Evolutionary conservation across 352 stramenopile species (phyloP).

Genomic region (Phytophthora europaea): DNA sequence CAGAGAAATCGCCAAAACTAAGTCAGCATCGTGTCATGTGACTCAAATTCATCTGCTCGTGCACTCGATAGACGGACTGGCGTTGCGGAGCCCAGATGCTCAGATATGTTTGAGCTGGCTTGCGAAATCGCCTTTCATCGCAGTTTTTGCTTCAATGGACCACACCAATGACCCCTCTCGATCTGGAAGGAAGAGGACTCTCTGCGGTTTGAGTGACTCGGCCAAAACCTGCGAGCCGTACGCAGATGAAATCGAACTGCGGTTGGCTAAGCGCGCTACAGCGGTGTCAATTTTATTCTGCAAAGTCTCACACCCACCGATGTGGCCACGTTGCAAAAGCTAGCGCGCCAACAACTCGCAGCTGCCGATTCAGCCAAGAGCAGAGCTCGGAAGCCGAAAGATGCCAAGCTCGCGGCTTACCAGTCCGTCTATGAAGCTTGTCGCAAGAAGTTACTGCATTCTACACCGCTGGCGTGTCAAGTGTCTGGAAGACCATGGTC

Average conservation of each 20-base stretch:
- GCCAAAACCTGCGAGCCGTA: conserved; percentile 54
- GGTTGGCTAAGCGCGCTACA: conserved; percentile 39
- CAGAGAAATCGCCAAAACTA: conserved; percentile 39
- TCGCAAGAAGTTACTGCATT: conserved; percentile 62
- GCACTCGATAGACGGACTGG: conserved; percentile 64
- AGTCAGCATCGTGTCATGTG: conserved; percentile 15
- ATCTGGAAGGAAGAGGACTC: conserved; percentile 69
- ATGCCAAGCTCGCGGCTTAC: conserved; percentile 41
- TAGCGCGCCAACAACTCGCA: conserved; percentile 53
- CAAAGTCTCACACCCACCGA: conserved; percentile 72
- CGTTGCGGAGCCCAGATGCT: conserved; percentile 52
- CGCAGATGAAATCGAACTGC: conserved; percentile 55
- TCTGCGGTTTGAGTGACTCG: conserved; percentile 64
- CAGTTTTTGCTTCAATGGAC: conserved; percentile 62
- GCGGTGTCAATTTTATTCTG: conserved; percentile 70
- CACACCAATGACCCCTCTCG: conserved; percentile 62
- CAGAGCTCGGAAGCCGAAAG: conserved; percentile 16
- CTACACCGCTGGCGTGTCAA: conserved; percentile 59
- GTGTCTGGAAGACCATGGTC: conserved; percentile 66
- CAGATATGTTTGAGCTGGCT: conserved; percentile 68
- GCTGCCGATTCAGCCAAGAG: conserved; percentile 10
- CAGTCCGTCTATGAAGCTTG: conserved; percentile 63
- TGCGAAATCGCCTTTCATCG: conserved; percentile 48
- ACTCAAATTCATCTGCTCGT: conserved; percentile 53
- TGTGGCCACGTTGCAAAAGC: conserved; percentile 55